These are phyloP conservation scores for Gaultheria prostrata DNA, from an alignment of 148 eudicot genomes.

Conservation along the genomic window DNA sequence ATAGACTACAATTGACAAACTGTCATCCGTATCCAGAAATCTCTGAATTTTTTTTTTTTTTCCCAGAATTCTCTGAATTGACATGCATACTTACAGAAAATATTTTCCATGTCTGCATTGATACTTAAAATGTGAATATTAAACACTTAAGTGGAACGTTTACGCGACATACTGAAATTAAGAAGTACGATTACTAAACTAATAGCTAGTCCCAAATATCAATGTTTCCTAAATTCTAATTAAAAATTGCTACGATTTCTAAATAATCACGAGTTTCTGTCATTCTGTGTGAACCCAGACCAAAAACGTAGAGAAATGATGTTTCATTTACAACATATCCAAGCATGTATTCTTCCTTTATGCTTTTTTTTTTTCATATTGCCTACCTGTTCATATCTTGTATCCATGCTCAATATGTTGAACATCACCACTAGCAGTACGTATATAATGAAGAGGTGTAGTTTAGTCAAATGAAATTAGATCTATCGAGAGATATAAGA, in stretches of 20 bases:
- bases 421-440: neutral
- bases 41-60: neutral
- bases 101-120: too few relatives aligned
- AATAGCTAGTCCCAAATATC: neutral
- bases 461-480: too few relatives aligned
- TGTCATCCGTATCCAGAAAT: neutral
- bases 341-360: neutral
- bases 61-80: neutral
- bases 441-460: neutral
- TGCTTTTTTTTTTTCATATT: neutral
- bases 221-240: neutral
- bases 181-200: neutral
- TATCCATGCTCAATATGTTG: neutral
- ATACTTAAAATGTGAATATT: too few relatives aligned
- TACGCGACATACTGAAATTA: neutral
- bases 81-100: neutral
- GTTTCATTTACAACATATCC: neutral
- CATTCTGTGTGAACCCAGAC: neutral
- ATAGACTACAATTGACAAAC: too few relatives aligned
- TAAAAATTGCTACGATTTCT: neutral
- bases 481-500: too few relatives aligned
- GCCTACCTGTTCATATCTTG: neutral
- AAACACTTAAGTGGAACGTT: neutral
- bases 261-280: neutral
- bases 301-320: neutral